Conservation (phyloP, 345 rosid species). For the Populus tremula region DNA sequence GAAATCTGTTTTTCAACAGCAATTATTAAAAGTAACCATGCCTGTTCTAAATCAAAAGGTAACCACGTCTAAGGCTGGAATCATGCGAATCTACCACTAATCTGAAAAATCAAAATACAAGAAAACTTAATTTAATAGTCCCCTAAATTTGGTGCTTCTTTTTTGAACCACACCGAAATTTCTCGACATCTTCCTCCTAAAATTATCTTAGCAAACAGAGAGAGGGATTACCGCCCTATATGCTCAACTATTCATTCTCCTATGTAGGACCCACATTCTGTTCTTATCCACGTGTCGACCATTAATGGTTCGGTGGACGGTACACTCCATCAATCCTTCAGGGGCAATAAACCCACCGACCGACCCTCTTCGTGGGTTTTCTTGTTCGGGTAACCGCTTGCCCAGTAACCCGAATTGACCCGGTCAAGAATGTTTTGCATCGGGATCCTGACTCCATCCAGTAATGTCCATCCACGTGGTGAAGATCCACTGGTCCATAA, state of each 20-base stretch:
- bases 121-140: not conserved
- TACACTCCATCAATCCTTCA: not conserved
- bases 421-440: constrained; percentile 49
- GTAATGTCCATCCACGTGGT: constrained; percentile 50
- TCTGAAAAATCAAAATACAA: no score
- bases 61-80: not conserved
- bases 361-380: not conserved
- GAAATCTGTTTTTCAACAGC: no score
- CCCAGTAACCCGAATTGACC: constrained; percentile 14
- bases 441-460: constrained; percentile 36
- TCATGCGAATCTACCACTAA: not conserved
- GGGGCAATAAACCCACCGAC: constrained; percentile 3
- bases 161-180: no score
- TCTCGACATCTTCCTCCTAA: no score
- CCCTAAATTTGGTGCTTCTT: not conserved
- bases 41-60: no score
- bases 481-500: constrained; percentile 10
- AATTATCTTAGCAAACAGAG: not conserved
- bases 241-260: no score
- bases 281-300: constrained; percentile 31
- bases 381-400: constrained; percentile 9
- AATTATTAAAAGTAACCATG: not conserved
- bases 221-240: not conserved
- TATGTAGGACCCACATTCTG: not conserved
- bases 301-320: constrained; percentile 28